Evolutionary conservation across 2,329 filamentous ascomycete genomes (phyloP).

Genomic region (Nigrospora oryzae): DNA sequence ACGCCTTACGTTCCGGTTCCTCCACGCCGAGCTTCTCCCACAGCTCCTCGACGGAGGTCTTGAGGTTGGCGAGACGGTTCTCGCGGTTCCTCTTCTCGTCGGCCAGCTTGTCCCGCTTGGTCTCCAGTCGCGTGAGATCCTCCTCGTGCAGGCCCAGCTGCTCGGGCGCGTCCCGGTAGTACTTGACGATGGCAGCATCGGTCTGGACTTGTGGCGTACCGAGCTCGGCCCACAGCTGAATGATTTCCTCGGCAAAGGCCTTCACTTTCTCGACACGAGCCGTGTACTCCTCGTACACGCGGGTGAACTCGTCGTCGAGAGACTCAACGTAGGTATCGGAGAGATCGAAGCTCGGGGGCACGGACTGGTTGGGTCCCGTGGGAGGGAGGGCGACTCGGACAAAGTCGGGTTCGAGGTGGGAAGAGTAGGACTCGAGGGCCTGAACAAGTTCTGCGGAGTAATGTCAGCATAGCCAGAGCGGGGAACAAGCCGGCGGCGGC

Average conservation of each 20-base stretch:
- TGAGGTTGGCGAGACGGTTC: constrained; percentile 67
- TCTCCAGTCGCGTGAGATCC: constrained; percentile 64
- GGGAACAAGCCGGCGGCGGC: background rate
- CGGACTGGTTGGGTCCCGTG: constrained; percentile 63
- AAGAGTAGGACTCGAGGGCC: constrained; percentile 92
- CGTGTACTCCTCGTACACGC: constrained; percentile 94
- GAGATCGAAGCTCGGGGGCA: constrained; percentile 84
- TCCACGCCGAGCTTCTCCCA: constrained; percentile 87
- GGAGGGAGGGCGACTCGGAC: constrained; percentile 80
- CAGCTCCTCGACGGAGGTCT: constrained; percentile 67
- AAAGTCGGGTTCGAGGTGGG: constrained; percentile 85
- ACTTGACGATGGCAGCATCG: constrained; percentile 77
- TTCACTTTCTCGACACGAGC: constrained; percentile 71
- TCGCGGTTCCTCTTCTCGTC: constrained; percentile 87
- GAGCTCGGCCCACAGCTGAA: constrained; percentile 91
- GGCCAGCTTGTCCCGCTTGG: constrained; percentile 70
- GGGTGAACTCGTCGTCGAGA: constrained; percentile 83
- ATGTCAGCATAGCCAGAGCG: constrained; percentile 4
- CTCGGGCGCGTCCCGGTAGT: constrained; percentile 84
- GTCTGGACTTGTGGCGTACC: constrained; percentile 91
- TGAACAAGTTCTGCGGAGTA: constrained; percentile 67
- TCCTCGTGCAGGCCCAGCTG: constrained; percentile 88
- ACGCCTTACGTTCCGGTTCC: constrained; percentile 72
- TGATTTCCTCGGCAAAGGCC: constrained; percentile 71
- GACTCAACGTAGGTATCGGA: constrained; percentile 80